Evolutionary conservation across 2,329 filamentous ascomycete genomes (phyloP).

Genomic region (Calonectria ilicicola): DNA sequence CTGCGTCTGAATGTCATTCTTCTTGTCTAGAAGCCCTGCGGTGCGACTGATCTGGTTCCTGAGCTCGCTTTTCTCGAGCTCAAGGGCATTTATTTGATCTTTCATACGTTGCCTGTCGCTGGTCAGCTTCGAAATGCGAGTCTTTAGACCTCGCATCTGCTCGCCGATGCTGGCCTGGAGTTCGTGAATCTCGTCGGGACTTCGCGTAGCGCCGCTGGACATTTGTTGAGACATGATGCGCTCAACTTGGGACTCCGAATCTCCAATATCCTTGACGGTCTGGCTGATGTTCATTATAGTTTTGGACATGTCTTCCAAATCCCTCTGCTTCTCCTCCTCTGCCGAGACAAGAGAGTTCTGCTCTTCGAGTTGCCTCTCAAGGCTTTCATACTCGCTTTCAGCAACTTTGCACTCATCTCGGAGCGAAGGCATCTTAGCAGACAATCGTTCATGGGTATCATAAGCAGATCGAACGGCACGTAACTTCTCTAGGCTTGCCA

Average conservation of each 20-base stretch:
- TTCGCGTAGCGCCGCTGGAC: constrained; percentile 72
- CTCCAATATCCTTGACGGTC: constrained; percentile 77
- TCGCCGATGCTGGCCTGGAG: constrained; percentile 76
- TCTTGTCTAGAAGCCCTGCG: constrained; percentile 83
- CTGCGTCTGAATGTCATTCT: constrained; percentile 75
- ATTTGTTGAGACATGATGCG: constrained; percentile 82
- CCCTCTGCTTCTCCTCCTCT: constrained; percentile 74
- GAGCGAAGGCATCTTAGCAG: constrained; percentile 77
- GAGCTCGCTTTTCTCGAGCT: constrained; percentile 82
- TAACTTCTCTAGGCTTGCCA: constrained; percentile 67
- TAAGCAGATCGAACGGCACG: constrained; percentile 75
- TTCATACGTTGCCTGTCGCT: constrained; percentile 79
- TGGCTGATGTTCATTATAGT: constrained; percentile 82
- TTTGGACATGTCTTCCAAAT: constrained; percentile 81
- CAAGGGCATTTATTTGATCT: constrained; percentile 75
- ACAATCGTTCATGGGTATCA: constrained; percentile 79
- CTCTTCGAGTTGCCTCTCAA: constrained; percentile 73
- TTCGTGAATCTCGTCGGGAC: constrained; percentile 86
- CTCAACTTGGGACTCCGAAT: constrained; percentile 79
- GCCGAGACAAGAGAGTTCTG: constrained; percentile 75
- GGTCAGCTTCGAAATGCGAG: constrained; percentile 73
- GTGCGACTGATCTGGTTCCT: constrained; percentile 78
- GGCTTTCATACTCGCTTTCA: constrained; percentile 70
- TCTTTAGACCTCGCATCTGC: constrained; percentile 73
- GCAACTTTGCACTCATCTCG: constrained; percentile 72